phyloP scores from a whole-genome alignment of 2,329 filamentous ascomycete genomes.

The Calonectria hongkongensis region DNA sequence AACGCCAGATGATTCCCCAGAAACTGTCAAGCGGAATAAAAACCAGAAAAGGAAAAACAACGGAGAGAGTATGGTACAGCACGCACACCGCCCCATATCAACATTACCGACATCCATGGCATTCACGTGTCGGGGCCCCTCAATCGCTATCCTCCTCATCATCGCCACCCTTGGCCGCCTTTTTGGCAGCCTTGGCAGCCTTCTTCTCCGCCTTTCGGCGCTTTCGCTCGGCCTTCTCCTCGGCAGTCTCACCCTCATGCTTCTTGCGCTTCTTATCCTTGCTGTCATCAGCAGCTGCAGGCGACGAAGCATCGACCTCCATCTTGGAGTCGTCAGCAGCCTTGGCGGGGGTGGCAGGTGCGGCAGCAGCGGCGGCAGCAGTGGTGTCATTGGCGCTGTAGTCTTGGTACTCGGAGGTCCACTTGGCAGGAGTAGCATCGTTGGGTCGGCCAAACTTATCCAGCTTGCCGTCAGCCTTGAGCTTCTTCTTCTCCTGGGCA shows the following conservation, averaged over 20 bases:
- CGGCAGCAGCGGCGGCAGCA: slow-evolving; percentile 65
- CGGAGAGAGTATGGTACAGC: slow-evolving; percentile 55
- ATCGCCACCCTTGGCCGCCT: slow-evolving; percentile 69
- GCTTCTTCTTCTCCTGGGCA: slow-evolving; percentile 98
- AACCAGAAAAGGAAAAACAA: slow-evolving; percentile 48
- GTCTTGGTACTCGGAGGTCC: slow-evolving; percentile 95
- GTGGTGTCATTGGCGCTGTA: slow-evolving; percentile 77
- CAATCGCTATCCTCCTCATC: slow-evolving; percentile 74
- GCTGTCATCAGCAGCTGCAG: slow-evolving; percentile 70
- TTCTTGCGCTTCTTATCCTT: slow-evolving; percentile 85
- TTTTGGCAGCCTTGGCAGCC: slow-evolving; percentile 74
- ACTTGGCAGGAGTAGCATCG: slow-evolving; percentile 93
- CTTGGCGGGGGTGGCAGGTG: slow-evolving; percentile 64
- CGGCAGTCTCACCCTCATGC: slow-evolving; percentile 84
- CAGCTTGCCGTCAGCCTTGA: slow-evolving; percentile 97
- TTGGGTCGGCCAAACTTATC: slow-evolving; percentile 98
- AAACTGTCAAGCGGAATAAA: slow-evolving; percentile 43
- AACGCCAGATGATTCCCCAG: slow-evolving; percentile 53
- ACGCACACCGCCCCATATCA: slow-evolving; percentile 52
- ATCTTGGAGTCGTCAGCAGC: slow-evolving; percentile 61
- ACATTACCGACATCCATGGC: slow-evolving; percentile 50
- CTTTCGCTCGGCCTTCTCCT: slow-evolving; percentile 79
- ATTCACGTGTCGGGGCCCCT: slow-evolving; percentile 47
- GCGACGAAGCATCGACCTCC: slow-evolving; percentile 60
- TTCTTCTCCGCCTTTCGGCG: slow-evolving; percentile 77